Percentiles rank a stretch among this genome's conserved stretches.
Conservation (phyloP, 495 filamentous ascomycete species). For the Geopyxis carbonaria region DNA sequence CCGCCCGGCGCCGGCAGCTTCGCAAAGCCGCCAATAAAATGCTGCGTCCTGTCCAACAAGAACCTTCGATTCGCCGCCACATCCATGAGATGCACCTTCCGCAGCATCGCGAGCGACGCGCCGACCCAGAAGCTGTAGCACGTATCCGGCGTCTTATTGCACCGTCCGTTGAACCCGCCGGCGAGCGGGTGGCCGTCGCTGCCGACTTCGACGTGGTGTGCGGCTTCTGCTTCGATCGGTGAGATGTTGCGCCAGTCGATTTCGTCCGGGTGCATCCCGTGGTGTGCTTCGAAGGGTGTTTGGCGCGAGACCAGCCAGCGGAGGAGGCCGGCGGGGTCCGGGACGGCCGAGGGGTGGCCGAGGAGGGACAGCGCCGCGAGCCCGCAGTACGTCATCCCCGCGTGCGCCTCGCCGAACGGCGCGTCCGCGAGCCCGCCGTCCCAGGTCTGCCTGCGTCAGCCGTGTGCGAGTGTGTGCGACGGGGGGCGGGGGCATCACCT, state of each 20-base stretch:
- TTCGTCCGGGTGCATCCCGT: constrained; percentile 33
- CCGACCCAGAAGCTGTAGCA: constrained; percentile 89
- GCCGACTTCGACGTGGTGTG: constrained; percentile 3
- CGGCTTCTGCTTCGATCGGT: constrained; percentile 12
- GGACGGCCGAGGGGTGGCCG: constrained; percentile 32
- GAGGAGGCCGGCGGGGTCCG: constrained; percentile 29
- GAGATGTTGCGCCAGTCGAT: constrained; percentile 21
- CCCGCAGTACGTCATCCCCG: constrained; percentile 77
- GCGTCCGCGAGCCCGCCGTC: constrained; percentile 78
- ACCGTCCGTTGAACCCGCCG: constrained; percentile 67
- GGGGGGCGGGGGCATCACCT: too few species aligned
- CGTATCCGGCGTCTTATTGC: constrained; percentile 78
- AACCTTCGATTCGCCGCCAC: constrained; percentile 48
- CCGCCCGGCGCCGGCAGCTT: constrained; percentile 51
- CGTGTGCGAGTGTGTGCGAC: too few species aligned
- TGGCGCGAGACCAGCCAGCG: constrained; percentile 59
- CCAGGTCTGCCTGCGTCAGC: constrained; percentile 45
- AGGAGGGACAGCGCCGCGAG: constrained; percentile 58
- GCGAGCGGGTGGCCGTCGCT: constrained; percentile 13
- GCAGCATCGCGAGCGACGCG: constrained; percentile 57
- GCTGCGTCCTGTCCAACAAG: constrained; percentile 76
- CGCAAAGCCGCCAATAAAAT: constrained; percentile 75
- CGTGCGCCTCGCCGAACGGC: constrained; percentile 73
- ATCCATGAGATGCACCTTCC: constrained; percentile 43
- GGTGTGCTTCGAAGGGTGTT: constrained; percentile 36